These are phyloP conservation scores for Colletotrichum tropicale DNA, from an alignment of 2,329 filamentous ascomycete genomes.

Conservation along the genomic window DNA sequence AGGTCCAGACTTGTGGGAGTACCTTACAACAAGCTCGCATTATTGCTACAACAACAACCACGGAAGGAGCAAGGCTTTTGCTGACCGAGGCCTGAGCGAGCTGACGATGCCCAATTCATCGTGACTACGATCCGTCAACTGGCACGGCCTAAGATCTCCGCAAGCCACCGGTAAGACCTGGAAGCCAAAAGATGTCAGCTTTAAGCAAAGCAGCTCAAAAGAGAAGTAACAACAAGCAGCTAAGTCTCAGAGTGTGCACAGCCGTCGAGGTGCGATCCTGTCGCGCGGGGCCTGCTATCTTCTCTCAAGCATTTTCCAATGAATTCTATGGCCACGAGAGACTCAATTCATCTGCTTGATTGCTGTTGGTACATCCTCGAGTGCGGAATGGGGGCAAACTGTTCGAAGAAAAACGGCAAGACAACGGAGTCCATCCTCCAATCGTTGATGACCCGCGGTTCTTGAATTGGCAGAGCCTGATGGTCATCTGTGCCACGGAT, in stretches of 20 bases:
- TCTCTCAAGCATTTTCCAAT: neutral
- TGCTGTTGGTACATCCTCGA: neutral
- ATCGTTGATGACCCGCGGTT: neutral
- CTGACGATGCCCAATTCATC: neutral
- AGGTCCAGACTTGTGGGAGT: neutral
- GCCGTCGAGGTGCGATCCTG: neutral
- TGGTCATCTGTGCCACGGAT: neutral
- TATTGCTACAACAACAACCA: neutral
- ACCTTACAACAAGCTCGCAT: neutral
- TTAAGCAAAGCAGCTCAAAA: neutral
- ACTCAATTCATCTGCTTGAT: neutral
- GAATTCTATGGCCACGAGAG: fast-evolving
- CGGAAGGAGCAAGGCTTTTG: neutral
- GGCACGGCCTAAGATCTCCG: neutral
- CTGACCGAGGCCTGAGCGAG: neutral
- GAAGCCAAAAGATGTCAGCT: neutral
- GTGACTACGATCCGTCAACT: neutral
- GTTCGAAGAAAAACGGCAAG: neutral
- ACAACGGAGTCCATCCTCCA: neutral
- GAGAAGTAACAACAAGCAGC: neutral
- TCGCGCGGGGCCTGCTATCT: neutral
- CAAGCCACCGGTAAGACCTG: neutral
- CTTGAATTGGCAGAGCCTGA: neutral
- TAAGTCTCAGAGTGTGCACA: neutral
- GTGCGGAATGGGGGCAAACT: neutral